phyloP scores from a whole-genome alignment of 2,329 filamentous ascomycete species.

The Ceratocystiopsis minuta region DNA sequence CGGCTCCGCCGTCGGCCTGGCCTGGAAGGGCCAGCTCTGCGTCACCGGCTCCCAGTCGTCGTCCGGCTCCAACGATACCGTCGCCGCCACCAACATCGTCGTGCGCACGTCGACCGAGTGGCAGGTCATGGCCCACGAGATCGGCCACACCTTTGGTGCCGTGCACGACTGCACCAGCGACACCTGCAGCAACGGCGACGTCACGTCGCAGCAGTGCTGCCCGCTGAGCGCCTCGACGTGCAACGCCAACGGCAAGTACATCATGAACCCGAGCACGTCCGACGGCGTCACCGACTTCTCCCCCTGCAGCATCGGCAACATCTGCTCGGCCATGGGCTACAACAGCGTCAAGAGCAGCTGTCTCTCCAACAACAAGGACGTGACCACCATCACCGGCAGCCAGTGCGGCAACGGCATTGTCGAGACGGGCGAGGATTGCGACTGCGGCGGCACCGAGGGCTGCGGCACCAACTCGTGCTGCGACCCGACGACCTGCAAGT shows the following conservation, averaged over 20 bases:
- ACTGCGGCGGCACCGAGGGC: conserved; percentile 62
- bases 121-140: conserved; percentile 92
- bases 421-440: conserved; percentile 83
- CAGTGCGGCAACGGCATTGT: conserved; percentile 97
- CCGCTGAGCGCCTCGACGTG: conserved; percentile 52
- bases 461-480: conserved; percentile 71
- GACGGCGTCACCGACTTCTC: conserved; percentile 63
- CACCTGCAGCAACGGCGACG: conserved; percentile 47
- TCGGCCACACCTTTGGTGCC: conserved; percentile 85
- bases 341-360: conserved; percentile 62
- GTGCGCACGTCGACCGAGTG: conserved; percentile 69
- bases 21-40: conserved; percentile 86
- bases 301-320: conserved; percentile 77
- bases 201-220: conserved; percentile 47
- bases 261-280: conserved; percentile 90
- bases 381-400: conserved; percentile 63
- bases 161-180: conserved; percentile 71
- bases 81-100: conserved; percentile 78
- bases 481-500: conserved; percentile 71
- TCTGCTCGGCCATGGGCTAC: conserved; percentile 68
- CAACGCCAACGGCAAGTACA: conserved; percentile 59
- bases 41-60: conserved; percentile 37
- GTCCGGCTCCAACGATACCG: conserved; percentile 44
- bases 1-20: conserved; percentile 69
- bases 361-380: conserved; percentile 67